A percentile compares a stretch with the other conserved stretches of the same genome.
Evolutionary conservation across 192 early-diverging fungal species (phyloP).

Genomic region (Coemansia sp.): DNA sequence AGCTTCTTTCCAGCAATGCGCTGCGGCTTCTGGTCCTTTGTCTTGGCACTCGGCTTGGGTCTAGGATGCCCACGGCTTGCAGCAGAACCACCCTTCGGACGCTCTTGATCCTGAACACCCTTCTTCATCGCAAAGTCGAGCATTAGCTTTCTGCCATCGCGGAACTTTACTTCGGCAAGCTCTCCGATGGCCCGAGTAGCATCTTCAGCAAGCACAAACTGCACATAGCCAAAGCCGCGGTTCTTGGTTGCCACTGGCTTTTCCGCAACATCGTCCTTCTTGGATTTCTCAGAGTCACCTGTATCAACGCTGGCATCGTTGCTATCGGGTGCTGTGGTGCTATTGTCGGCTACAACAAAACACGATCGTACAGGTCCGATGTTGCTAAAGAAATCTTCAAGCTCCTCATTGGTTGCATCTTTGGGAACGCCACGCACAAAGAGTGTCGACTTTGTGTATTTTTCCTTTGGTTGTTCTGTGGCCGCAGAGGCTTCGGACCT

Average conservation of each 20-base stretch:
- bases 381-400: conserved; percentile 88
- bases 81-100: neutral
- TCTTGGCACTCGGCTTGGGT: conserved; percentile 11
- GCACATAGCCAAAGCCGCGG: conserved; percentile 92
- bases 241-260: conserved; percentile 50
- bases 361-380: conserved; percentile 87
- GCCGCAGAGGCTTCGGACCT: conserved; percentile 11
- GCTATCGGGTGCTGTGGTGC: conserved; percentile 29
- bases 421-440: conserved; percentile 90
- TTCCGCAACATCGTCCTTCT: conserved; percentile 6
- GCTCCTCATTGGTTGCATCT: conserved; percentile 76
- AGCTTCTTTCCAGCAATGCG: conserved; percentile 12
- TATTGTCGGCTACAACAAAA: conserved; percentile 79
- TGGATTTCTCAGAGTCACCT: conserved; percentile 32
- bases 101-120: conserved; percentile 4
- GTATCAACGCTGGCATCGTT: neutral
- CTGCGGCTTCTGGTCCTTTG: conserved; percentile 17
- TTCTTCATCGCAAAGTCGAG: conserved; percentile 77
- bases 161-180: conserved; percentile 76
- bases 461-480: conserved; percentile 30
- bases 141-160: conserved; percentile 67
- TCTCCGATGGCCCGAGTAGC: conserved; percentile 74
- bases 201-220: conserved; percentile 64
- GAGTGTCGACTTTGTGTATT: conserved; percentile 67
- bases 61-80: conserved; percentile 19